These are phyloP conservation scores for Kluyveromyces starmeri DNA, from an alignment of 805 yeast species.

Conservation along the genomic window DNA sequence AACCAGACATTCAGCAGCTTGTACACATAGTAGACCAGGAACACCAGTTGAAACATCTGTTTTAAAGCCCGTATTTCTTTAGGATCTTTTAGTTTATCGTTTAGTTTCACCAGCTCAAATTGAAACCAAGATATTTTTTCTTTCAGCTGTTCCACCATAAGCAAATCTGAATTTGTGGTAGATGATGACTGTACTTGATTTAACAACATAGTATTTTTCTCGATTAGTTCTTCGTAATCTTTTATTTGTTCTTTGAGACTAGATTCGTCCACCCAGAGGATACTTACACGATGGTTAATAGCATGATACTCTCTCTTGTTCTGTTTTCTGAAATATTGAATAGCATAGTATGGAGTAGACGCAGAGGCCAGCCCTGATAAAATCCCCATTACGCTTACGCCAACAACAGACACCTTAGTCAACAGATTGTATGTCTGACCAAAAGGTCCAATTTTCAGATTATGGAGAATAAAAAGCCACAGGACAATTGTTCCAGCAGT, in stretches of 20 bases:
- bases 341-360: conserved; percentile 25
- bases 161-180: neutral
- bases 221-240: conserved; percentile 15
- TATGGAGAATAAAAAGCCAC: conserved; percentile 12
- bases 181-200: conserved; percentile 9
- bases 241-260: conserved; percentile 13
- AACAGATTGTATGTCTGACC: conserved; percentile 20
- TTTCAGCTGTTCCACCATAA: conserved; percentile 13
- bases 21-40: conserved; percentile 31
- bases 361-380: conserved; percentile 28
- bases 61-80: conserved; percentile 10
- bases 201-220: conserved; percentile 13
- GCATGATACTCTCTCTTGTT: conserved; percentile 5
- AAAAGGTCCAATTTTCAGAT: conserved; percentile 24
- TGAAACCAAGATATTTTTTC: conserved; percentile 23
- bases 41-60: conserved; percentile 16
- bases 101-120: conserved; percentile 19
- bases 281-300: conserved; percentile 9
- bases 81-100: conserved; percentile 13
- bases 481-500: conserved; percentile 12
- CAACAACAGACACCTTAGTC: conserved; percentile 27
- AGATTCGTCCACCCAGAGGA: conserved; percentile 21
- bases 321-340: conserved; percentile 12
- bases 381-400: conserved; percentile 26
- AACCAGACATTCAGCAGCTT: conserved; percentile 28